These are phyloP conservation scores for Ogataea allantospora DNA, from an alignment of 805 yeast species.

Conservation along the genomic window DNA sequence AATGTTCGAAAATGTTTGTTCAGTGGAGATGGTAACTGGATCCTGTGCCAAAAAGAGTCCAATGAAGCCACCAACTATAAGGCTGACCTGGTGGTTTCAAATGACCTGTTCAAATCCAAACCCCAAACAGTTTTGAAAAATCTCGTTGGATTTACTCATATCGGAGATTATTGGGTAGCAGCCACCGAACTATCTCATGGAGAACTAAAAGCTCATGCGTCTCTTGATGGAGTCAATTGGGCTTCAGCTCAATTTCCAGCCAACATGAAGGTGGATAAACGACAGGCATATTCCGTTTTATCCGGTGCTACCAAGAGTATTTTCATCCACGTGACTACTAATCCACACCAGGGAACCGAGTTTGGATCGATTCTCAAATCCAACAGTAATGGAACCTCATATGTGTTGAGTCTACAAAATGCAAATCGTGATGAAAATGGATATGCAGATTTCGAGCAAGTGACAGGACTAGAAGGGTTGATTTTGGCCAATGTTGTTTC, in stretches of 20 bases:
- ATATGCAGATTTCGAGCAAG: slow-evolving; percentile 81
- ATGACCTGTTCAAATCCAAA: slow-evolving; percentile 46
- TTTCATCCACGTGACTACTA: slow-evolving; percentile 76
- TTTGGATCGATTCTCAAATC: slow-evolving; percentile 80
- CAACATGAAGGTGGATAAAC: slow-evolving; percentile 52
- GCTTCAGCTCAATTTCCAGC: slow-evolving; percentile 78
- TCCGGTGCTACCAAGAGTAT: slow-evolving; percentile 68
- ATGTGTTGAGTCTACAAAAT: slow-evolving; percentile 58
- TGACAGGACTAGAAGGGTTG: slow-evolving; percentile 84
- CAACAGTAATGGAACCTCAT: slow-evolving; percentile 83
- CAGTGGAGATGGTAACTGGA: slow-evolving; percentile 52
- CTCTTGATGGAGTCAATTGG: slow-evolving; percentile 69
- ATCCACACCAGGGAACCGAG: slow-evolving; percentile 49
- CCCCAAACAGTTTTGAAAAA: slow-evolving; percentile 43
- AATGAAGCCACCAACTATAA: slow-evolving; percentile 35
- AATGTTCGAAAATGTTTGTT: slow-evolving; percentile 65
- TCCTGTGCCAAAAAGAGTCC: slow-evolving; percentile 57
- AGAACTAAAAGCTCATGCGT: slow-evolving; percentile 62
- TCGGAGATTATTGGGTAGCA: slow-evolving; percentile 67
- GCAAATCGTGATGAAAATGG: slow-evolving; percentile 75
- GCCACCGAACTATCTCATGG: slow-evolving; percentile 53
- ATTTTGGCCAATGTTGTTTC: slow-evolving; percentile 67
- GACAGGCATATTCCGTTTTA: slow-evolving; percentile 71
- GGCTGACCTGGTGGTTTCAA: slow-evolving; percentile 43
- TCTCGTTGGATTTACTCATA: slow-evolving; percentile 67